Evolutionary conservation across 208 protist genomes (phyloP), one percentile per base, ranked within the genome.

Genomic region (Acanthamoeba triangularis): DNA sequence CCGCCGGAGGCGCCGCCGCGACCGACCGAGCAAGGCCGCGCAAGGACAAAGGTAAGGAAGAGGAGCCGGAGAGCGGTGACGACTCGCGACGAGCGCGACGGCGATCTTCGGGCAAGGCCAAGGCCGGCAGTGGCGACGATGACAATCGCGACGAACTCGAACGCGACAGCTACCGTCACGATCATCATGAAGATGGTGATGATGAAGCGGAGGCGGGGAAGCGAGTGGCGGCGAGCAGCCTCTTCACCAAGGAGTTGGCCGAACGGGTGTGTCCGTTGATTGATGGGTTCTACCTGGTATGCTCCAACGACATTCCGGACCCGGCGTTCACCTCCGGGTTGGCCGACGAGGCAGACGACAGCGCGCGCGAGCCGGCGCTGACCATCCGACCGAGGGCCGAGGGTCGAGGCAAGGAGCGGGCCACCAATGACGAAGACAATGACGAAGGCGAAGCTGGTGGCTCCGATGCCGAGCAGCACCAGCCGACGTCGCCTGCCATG

Each of bases 191-290:
- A 28, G 13, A 63, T 63, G 20, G 56, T 28, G 56, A 3, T 3
- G 20, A 25, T 28, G 20, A 14, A 16, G 56, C 5, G 0, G 56
- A 25, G 56, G 20, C 3, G 56, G 20, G 5, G 67, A 25, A 33
- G 67, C 67, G 67, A 76, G 61, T 20, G 76, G 33, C 23, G 14
- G 44, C 20, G 28, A 52, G 52, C 47, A 87, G 14, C 23, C 16
- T 88, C 23, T 61, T 88, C 11, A 61, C 41, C 14, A 88, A 52
- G 80, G 80, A 88, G 25, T 33, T 88, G 80, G 80, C 80, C 25
- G 80, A 88, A 37, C 41, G 80, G 7, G n/a, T 88, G 23, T 88
- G 80, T 56, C 80, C 80, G n/a, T 33, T 88, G 16, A 88, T 88
- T 14, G 80, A 88, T 14, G 80, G 80, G 25, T 52, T 59, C 52